Evolutionary conservation across 179 eudicot genomes (phyloP).

Genomic region (Silene coronaria): DNA sequence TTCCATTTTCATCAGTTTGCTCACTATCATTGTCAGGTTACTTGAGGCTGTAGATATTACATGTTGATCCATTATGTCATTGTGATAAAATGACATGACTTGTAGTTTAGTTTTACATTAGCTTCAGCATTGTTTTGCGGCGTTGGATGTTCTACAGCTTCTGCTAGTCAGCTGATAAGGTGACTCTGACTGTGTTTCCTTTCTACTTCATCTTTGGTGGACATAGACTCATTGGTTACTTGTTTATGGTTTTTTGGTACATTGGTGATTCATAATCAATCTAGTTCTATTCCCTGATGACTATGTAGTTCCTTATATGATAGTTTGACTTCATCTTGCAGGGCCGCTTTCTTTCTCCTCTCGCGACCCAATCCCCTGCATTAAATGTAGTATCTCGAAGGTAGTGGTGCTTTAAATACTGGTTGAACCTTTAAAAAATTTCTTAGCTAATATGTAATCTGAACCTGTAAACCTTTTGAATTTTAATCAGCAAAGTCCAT

Average conservation of each 20-base stretch:
- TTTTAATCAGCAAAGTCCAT: slow-evolving; percentile 59
- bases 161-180: too few species aligned
- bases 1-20: too few species aligned
- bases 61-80: too few species aligned
- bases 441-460: not conserved
- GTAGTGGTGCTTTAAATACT: slow-evolving; percentile 30
- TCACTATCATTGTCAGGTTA: too few species aligned
- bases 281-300: not conserved
- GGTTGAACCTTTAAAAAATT: not conserved
- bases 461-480: slow-evolving; percentile 2
- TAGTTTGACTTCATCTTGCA: slow-evolving; percentile 24
- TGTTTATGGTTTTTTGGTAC: not conserved
- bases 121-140: too few species aligned
- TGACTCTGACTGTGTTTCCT: too few species aligned
- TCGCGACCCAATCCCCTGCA: slow-evolving; percentile 74
- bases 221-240: too few species aligned
- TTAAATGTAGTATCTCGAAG: slow-evolving; percentile 88
- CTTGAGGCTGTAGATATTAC: too few species aligned
- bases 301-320: slow-evolving; percentile 3
- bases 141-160: too few species aligned
- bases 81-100: too few species aligned
- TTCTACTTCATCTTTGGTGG: too few species aligned
- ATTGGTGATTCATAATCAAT: not conserved
- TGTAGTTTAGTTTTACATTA: too few species aligned
- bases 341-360: slow-evolving; percentile 89